phyloP scores from a whole-genome alignment of 192 early-diverging fungal species.

The Umbelopsis sp. region DNA sequence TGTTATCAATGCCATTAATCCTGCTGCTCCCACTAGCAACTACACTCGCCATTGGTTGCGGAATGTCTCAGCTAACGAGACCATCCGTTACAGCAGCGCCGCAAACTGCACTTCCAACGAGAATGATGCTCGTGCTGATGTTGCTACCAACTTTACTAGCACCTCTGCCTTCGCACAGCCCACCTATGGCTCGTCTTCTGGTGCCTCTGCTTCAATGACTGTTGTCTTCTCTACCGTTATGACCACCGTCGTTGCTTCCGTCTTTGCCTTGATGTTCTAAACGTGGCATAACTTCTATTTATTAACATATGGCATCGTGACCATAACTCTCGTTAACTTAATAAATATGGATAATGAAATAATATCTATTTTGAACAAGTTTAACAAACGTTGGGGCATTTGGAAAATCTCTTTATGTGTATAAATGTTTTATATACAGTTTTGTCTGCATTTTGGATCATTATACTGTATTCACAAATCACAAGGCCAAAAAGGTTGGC shows the following conservation, averaged over 20 bases:
- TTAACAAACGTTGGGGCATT: too few relatives aligned
- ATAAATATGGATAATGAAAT: too few relatives aligned
- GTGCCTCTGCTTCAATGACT: not conserved
- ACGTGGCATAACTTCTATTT: not conserved
- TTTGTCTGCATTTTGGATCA: not conserved
- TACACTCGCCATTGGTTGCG: slow-evolving; percentile 69
- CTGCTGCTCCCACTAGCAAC: slow-evolving; percentile 47
- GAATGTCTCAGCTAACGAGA: slow-evolving; percentile 60
- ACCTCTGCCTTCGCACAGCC: slow-evolving; percentile 2
- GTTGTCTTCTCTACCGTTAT: not conserved
- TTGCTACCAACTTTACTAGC: slow-evolving; percentile 25
- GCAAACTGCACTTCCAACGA: slow-evolving; percentile 53
- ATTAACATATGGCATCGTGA: not conserved
- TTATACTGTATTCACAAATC: too few relatives aligned
- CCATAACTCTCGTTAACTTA: not conserved
- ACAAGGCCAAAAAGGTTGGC: too few relatives aligned
- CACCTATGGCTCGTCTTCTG: not conserved
- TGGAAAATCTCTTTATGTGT: too few relatives aligned
- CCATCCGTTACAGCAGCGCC: slow-evolving; percentile 48
- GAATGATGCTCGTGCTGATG: slow-evolving; percentile 26
- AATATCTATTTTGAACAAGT: too few relatives aligned
- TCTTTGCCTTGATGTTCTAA: slow-evolving; percentile 6
- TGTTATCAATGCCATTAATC: slow-evolving; percentile 64
- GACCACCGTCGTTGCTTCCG: not conserved
- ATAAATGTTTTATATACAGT: too few relatives aligned